Percentiles rank a stretch among this genome's conserved stretches.
These are phyloP conservation scores for Zymoseptoria ardabiliae DNA, from an alignment of 2,329 filamentous ascomycete genomes.

Conservation along the genomic window DNA sequence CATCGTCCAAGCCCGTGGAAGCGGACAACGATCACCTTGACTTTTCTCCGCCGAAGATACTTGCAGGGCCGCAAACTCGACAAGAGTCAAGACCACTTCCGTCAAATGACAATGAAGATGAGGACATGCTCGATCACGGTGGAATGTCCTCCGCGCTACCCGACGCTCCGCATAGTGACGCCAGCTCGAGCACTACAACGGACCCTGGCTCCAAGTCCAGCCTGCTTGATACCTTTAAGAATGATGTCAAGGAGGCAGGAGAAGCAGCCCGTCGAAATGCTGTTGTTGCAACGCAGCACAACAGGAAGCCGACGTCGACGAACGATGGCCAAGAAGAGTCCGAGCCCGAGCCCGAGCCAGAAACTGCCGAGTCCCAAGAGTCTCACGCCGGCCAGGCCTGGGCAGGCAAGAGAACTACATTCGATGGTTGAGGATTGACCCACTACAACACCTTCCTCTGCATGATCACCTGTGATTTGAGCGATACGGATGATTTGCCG, in stretches of 20 bases:
- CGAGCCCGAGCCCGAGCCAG: neutral
- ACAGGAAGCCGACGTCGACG: neutral
- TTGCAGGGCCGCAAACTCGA: neutral
- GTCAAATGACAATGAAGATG: constrained; percentile 2
- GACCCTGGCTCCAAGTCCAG: neutral
- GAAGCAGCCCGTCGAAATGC: neutral
- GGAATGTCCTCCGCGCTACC: neutral
- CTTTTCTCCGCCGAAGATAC: neutral
- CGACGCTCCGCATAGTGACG: too few relatives aligned
- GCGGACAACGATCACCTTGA: neutral
- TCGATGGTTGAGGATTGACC: neutral
- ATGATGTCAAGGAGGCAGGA: neutral
- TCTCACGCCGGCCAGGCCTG: neutral
- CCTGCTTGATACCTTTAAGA: neutral
- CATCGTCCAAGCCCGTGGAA: neutral
- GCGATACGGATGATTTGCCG: neutral
- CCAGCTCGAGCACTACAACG: neutral
- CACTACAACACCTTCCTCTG: neutral
- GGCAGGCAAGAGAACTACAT: neutral
- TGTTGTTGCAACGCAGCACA: neutral
- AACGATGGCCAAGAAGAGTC: neutral
- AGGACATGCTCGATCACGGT: constrained; percentile 14
- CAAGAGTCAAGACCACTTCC: neutral
- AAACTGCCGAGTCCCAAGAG: neutral
- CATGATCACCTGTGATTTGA: neutral